These are phyloP conservation scores for Akanthomyces lecanii DNA, from an alignment of 2,329 filamentous ascomycete genomes.

Conservation along the genomic window DNA sequence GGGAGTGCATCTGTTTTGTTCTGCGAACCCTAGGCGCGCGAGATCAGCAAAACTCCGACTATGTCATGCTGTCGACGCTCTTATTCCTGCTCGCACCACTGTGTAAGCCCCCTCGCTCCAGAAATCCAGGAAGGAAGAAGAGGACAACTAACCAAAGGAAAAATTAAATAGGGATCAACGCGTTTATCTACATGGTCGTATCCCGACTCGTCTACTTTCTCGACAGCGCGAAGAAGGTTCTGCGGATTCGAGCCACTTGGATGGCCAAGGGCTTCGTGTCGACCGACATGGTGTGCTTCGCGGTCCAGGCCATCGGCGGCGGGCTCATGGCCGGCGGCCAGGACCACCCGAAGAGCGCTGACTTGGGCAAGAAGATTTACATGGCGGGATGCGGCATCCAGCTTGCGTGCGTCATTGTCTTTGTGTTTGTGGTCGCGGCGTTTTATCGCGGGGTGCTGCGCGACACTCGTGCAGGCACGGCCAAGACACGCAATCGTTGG, in stretches of 20 bases:
- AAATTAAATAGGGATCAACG: constrained; percentile 34
- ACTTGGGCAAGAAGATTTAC: constrained; percentile 29
- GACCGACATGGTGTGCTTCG: constrained; percentile 34
- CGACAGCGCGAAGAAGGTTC: constrained; percentile 31
- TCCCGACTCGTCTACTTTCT: constrained; percentile 41
- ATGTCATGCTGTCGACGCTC: constrained; percentile 19
- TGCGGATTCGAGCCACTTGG: constrained; percentile 30
- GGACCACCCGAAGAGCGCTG: constrained; percentile 8
- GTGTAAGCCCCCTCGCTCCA: constrained; percentile 20
- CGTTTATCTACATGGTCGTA: constrained; percentile 41
- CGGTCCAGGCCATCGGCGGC: constrained; percentile 31
- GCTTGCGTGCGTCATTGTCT: constrained; percentile 42
- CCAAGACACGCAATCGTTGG: constrained; percentile 11
- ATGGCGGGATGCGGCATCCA: constrained; percentile 49
- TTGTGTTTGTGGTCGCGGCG: constrained; percentile 32
- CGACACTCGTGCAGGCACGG: constrained; percentile 9
- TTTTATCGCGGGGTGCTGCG: constrained; percentile 13
- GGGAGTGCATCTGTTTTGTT: constrained; percentile 29
- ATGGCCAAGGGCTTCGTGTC: constrained; percentile 36
- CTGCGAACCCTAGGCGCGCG: constrained; percentile 28
- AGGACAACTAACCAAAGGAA: not conserved
- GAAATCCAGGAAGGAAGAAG: too few species aligned
- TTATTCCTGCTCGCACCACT: constrained; percentile 28
- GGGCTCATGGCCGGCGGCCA: constrained; percentile 20
- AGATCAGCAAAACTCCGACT: constrained; percentile 23